Evolutionary conservation across 495 filamentous ascomycete genomes (phyloP).

Genomic region (Hypomontagnella submonticulosa): DNA sequence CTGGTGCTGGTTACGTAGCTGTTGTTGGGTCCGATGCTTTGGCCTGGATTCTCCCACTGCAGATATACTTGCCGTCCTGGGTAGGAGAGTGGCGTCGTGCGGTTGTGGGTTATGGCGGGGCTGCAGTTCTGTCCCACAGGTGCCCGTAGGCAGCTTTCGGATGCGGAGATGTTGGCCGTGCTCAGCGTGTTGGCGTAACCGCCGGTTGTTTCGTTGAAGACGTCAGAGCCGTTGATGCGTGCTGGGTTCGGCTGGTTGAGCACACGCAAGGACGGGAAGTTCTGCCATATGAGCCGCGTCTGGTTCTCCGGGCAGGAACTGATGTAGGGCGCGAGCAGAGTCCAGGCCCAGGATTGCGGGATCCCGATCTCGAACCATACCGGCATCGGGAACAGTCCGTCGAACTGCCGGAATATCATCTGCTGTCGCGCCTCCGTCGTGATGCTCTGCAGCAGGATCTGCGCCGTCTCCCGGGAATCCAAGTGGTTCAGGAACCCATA

Average conservation of each 20-base stretch:
- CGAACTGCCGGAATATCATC: slow-evolving; percentile 87
- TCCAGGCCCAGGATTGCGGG: slow-evolving; percentile 90
- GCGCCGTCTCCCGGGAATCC: slow-evolving; percentile 77
- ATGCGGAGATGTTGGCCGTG: slow-evolving; percentile 49
- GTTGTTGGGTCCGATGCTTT: slow-evolving; percentile 80
- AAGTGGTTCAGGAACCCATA: slow-evolving; percentile 87
- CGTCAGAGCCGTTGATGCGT: slow-evolving; percentile 65
- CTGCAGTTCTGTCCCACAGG: slow-evolving; percentile 64
- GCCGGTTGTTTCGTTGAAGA: slow-evolving; percentile 66
- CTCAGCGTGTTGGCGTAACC: slow-evolving; percentile 56
- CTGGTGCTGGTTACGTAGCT: slow-evolving; percentile 74
- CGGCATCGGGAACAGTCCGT: slow-evolving; percentile 84
- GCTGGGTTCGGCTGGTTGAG: slow-evolving; percentile 81
- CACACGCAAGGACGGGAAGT: slow-evolving; percentile 80
- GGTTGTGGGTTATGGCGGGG: slow-evolving; percentile 73
- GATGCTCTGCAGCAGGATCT: slow-evolving; percentile 79
- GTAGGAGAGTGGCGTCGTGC: slow-evolving; percentile 74
- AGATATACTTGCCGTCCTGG: slow-evolving; percentile 78
- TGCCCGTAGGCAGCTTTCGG: slow-evolving; percentile 63
- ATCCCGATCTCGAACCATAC: slow-evolving; percentile 86
- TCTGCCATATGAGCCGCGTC: slow-evolving; percentile 86
- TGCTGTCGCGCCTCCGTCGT: slow-evolving; percentile 89
- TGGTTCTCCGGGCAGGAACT: slow-evolving; percentile 77
- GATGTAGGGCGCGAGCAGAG: slow-evolving; percentile 85
- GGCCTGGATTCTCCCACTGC: slow-evolving; percentile 77